Percentiles rank a stretch among this genome's conserved stretches.
phyloP scores from a whole-genome alignment of 2,329 filamentous ascomycete genomes.

The Stemphylium lycopersici region DNA sequence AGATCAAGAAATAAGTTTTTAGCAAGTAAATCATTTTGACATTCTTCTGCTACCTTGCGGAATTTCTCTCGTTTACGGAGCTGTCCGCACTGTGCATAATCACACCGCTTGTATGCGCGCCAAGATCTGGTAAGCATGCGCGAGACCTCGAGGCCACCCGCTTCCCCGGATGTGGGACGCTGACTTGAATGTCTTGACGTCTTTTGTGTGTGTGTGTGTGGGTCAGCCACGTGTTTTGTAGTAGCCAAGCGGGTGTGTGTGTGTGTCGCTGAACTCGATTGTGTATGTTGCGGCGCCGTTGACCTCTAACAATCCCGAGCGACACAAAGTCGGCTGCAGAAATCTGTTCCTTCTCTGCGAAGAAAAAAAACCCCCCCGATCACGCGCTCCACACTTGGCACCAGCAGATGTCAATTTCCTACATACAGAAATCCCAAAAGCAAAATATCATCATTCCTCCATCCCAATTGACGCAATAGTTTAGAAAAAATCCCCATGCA shows the following conservation, averaged over 20 bases:
- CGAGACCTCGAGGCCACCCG: conserved; percentile 9
- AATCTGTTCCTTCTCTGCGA: background rate
- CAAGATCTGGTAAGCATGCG: conserved; percentile 12
- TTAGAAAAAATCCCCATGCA: no score
- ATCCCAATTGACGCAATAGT: no score
- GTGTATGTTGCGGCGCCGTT: background rate
- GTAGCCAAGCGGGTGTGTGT: conserved; percentile 4
- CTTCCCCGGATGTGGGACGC: conserved; percentile 32
- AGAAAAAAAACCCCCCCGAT: no score
- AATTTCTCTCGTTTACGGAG: conserved; percentile 8
- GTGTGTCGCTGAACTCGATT: background rate
- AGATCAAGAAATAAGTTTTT: background rate
- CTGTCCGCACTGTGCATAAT: conserved; percentile 33
- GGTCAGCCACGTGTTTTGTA: conserved; percentile 23
- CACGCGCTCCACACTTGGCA: no score
- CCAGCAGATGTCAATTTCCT: no score
- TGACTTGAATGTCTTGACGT: conserved; percentile 6
- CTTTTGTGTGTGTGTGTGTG: no score
- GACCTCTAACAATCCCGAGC: no score
- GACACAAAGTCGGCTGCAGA: background rate
- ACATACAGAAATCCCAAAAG: no score
- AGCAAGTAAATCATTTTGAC: background rate
- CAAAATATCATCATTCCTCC: no score
- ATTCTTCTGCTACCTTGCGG: conserved; percentile 2
- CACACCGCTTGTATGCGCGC: conserved; percentile 35